Evolutionary conservation across 2,329 filamentous ascomycete species (phyloP).

Genomic region (Clonostachys chloroleuca): DNA sequence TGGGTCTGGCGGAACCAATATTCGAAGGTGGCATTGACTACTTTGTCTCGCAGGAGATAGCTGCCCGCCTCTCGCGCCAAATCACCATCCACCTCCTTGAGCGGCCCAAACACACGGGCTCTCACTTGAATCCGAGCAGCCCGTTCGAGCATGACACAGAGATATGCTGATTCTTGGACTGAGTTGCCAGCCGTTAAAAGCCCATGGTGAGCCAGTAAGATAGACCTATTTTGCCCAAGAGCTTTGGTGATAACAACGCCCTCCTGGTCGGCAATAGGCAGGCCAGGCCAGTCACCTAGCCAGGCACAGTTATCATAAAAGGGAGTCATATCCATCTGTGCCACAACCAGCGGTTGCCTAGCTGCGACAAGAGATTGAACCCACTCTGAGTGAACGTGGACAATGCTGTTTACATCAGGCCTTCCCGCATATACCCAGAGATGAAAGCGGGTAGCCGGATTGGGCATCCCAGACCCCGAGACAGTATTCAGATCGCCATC

Average conservation of each 20-base stretch:
- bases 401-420: slow-evolving; percentile 2
- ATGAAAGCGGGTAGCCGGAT: slow-evolving; percentile 4
- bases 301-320: slow-evolving; percentile 2
- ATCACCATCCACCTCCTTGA: neutral
- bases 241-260: slow-evolving; percentile 2
- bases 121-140: slow-evolving; percentile 1
- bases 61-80: neutral
- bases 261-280: slow-evolving; percentile 4
- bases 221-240: neutral
- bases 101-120: slow-evolving; percentile 1
- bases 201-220: slow-evolving; percentile 2
- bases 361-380: slow-evolving; percentile 2
- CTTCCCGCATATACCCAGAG: slow-evolving; percentile 2
- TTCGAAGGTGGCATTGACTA: slow-evolving; percentile 1
- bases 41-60: neutral
- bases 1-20: slow-evolving; percentile 3
- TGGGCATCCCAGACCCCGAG: slow-evolving; percentile 1
- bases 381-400: slow-evolving; percentile 3
- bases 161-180: slow-evolving; percentile 1
- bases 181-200: slow-evolving; percentile 2
- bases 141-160: slow-evolving; percentile 1
- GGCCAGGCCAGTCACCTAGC: slow-evolving; percentile 2
- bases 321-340: slow-evolving; percentile 4
- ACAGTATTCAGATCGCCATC: slow-evolving; percentile 2
- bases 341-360: slow-evolving; percentile 2